Conservation (phyloP, 1,284 basidiomycete species). For the Pyrrhoderma lamaoense region DNA sequence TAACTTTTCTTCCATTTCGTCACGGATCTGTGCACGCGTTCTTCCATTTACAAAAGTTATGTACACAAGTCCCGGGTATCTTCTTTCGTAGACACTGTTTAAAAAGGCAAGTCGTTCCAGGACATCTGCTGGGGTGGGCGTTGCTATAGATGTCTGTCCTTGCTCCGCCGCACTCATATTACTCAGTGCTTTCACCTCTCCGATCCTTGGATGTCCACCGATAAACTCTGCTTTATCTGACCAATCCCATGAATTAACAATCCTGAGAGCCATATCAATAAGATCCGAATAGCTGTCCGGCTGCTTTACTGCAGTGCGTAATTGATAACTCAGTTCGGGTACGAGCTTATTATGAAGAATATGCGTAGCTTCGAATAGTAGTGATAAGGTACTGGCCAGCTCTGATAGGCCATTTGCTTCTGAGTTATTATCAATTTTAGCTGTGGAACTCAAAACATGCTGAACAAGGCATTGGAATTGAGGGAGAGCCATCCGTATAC, state of each 20-base stretch:
- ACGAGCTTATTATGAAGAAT: slow-evolving; percentile 49
- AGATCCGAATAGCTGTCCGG: slow-evolving; percentile 43
- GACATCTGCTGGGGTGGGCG: slow-evolving; percentile 56
- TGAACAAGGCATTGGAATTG: neutral
- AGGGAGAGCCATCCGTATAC: slow-evolving; percentile 14
- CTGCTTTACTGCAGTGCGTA: slow-evolving; percentile 14
- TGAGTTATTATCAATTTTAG: no score
- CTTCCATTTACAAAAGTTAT: slow-evolving; percentile 91
- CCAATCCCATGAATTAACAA: slow-evolving; percentile 51
- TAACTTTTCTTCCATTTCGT: slow-evolving; percentile 71
- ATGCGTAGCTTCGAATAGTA: slow-evolving; percentile 67
- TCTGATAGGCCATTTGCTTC: slow-evolving; percentile 16
- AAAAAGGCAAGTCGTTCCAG: slow-evolving; percentile 56
- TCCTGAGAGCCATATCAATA: slow-evolving; percentile 49
- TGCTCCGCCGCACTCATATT: slow-evolving; percentile 75
- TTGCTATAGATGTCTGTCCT: slow-evolving; percentile 27
- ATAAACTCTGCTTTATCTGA: slow-evolving; percentile 63
- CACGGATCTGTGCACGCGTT: slow-evolving; percentile 59
- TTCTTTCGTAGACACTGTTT: slow-evolving; percentile 69
- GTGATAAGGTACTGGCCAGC: slow-evolving; percentile 39
- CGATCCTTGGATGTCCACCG: slow-evolving; percentile 82
- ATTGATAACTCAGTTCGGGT: slow-evolving; percentile 39
- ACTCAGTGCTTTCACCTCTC: slow-evolving; percentile 69
- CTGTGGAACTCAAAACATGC: no score
- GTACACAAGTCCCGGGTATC: slow-evolving; percentile 72